Percentiles rank a stretch among this genome's conserved stretches.
Conservation (phyloP, 768 basidiomycete species). For the Boletus bicolor region DNA sequence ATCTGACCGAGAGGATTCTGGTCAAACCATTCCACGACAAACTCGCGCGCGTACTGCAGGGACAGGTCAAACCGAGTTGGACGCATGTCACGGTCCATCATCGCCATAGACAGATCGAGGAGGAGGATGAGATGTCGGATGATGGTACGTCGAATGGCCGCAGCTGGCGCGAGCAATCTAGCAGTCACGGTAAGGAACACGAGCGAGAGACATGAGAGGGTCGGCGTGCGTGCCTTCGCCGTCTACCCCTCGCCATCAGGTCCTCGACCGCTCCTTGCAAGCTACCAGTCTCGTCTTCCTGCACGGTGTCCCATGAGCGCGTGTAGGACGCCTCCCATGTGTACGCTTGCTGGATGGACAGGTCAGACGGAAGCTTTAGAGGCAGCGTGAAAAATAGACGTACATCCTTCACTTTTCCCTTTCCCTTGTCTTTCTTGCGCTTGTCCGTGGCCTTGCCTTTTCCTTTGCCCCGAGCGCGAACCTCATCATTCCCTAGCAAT, state of each 20-base stretch:
- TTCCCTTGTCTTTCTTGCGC: constrained; percentile 52
- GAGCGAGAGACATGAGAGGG: neutral
- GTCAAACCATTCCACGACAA: constrained; percentile 97
- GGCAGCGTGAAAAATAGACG: constrained; percentile 3
- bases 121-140: constrained; percentile 92
- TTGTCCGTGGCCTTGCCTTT: constrained; percentile 54
- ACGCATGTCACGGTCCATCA: constrained; percentile 95
- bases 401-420: constrained; percentile 35
- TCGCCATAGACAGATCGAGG: constrained; percentile 87
- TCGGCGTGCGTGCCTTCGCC: constrained; percentile 62
- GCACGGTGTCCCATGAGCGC: constrained; percentile 95
- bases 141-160: constrained; percentile 89
- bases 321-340: constrained; percentile 97
- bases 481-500: constrained; percentile 46
- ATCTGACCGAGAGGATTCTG: constrained; percentile 98
- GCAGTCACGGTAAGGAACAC: constrained; percentile 5
- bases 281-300: constrained; percentile 93
- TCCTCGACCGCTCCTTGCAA: constrained; percentile 88
- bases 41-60: constrained; percentile 87
- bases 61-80: constrained; percentile 91
- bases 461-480: constrained; percentile 52
- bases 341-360: constrained; percentile 62
- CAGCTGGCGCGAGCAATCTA: constrained; percentile 77
- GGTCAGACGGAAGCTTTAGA: neutral
- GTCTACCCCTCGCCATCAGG: constrained; percentile 78